Base-by-base conservation (phyloP, 208 protist genomes). In the Trypanosoma rangeli region DNA sequence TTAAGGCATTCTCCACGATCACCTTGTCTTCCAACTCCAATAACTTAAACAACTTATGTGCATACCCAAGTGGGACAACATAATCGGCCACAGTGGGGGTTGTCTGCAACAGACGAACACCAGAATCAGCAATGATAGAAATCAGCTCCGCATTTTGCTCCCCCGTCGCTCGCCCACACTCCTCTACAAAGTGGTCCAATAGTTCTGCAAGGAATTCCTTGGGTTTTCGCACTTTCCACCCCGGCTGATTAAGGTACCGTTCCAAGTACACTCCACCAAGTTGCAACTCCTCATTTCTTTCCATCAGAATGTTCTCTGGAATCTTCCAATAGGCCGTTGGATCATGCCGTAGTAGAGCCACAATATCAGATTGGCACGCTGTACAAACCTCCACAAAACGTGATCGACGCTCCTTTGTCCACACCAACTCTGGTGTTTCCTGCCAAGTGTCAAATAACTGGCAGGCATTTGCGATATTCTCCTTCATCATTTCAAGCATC, bases 351-450 rank as follows among this genome's bases (percentile, higher is more conserved):
- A 94, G 64, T 24, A 67, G 29, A 0, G 28, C 22, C 13, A 85
- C 73, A 39, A 95, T 80, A 52, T 80, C 54, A 9, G 46, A 55
- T 20, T 77, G 70, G 44, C 68, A 76, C 0, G 18, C 56, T 31
- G 26, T 49, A 55, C 86, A 69, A 26, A 37, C 54, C 7, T 70
- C 63, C 3, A 92, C 66, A 29, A 92, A 85, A 48, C 73, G 64
- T n/a, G 78, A 77, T 52, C 87, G 79, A 9, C 84, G 84, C 62
- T 79, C 76, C 55, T 84, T 84, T 18, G 79, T 97, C 96, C 97
- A 98, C 16, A 98, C 82, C 8, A 98, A 78, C 70, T 98, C 94
- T 8, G 97, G 96, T 54, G 88, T 98, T 71, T 98, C 83, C 62
- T 94, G 87, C 74, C 67, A 89, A 18, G 75, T 82, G 55, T 97